Evolutionary conservation across 257 asterid species (phyloP).

Genomic region (Fraxinus quadrangulata): DNA sequence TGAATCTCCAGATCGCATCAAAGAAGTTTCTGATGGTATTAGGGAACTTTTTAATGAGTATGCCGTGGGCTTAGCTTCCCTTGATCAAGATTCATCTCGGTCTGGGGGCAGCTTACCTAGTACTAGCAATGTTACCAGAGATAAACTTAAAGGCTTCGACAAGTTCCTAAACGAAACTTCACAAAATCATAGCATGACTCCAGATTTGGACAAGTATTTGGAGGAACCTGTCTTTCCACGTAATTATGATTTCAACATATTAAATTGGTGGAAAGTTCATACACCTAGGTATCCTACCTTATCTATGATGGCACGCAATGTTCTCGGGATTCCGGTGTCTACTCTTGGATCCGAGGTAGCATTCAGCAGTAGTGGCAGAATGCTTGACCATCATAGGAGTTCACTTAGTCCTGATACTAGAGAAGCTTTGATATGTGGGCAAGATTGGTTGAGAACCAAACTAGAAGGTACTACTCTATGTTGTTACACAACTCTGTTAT

Average conservation of each 20-base stretch:
- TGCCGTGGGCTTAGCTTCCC: constrained; percentile 52
- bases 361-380: constrained; percentile 63
- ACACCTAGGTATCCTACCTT: constrained; percentile 90
- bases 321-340: constrained; percentile 76
- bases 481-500: constrained; percentile 6
- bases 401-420: constrained; percentile 65
- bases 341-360: constrained; percentile 73
- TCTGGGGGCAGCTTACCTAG: constrained; percentile 46
- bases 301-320: constrained; percentile 92
- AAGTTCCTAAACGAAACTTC: constrained; percentile 81
- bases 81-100: constrained; percentile 47
- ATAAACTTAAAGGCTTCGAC: constrained; percentile 88
- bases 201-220: constrained; percentile 83
- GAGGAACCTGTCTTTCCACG: constrained; percentile 94
- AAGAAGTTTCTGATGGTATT: constrained; percentile 60
- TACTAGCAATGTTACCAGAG: constrained; percentile 56
- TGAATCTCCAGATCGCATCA: constrained; percentile 57
- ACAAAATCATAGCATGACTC: constrained; percentile 56
- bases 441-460: constrained; percentile 79
- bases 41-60: constrained; percentile 79
- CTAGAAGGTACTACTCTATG: constrained; percentile 55
- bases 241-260: constrained; percentile 69
- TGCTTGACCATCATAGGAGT: constrained; percentile 64
- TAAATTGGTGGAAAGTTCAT: constrained; percentile 99
- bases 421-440: constrained; percentile 93